Evolutionary conservation across 2,329 filamentous ascomycete species (phyloP).

Genomic region (Cytospora leucostoma): DNA sequence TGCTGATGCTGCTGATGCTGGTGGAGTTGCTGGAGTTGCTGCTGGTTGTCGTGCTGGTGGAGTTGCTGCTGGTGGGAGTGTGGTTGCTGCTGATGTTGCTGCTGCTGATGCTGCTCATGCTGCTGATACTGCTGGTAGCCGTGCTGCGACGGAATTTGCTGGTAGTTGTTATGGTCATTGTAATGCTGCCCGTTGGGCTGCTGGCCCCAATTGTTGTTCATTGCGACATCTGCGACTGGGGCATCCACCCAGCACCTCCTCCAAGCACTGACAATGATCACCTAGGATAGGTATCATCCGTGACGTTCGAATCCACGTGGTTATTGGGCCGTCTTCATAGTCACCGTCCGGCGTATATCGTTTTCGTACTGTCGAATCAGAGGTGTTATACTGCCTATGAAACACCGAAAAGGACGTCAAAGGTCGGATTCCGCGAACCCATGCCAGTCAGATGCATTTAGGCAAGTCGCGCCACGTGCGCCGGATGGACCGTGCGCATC

Average conservation of each 20-base stretch:
- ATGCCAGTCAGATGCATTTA: slow-evolving; percentile 11
- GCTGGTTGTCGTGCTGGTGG: slow-evolving; percentile 30
- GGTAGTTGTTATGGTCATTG: slow-evolving; percentile 24
- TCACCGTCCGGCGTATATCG: slow-evolving; percentile 7
- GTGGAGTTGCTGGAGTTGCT: slow-evolving; percentile 28
- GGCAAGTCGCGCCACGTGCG: slow-evolving; percentile 19
- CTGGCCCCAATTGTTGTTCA: slow-evolving; percentile 29
- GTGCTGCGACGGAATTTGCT: slow-evolving; percentile 22
- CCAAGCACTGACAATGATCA: slow-evolving; percentile 4
- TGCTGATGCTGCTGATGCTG: slow-evolving; percentile 31
- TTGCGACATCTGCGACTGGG: slow-evolving; percentile 23
- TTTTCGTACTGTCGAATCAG: background rate
- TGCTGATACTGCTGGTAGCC: slow-evolving; percentile 30
- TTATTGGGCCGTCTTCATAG: slow-evolving; percentile 3
- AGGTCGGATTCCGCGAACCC: slow-evolving; percentile 7
- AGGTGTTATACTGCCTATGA: background rate
- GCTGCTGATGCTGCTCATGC: slow-evolving; percentile 29
- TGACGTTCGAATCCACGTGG: background rate
- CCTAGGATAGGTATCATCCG: slow-evolving; percentile 4
- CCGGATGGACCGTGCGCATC: slow-evolving; percentile 11
- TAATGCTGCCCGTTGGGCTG: slow-evolving; percentile 27
- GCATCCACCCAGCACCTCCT: slow-evolving; percentile 1
- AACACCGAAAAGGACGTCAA: slow-evolving; percentile 9
- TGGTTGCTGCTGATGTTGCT: slow-evolving; percentile 23
- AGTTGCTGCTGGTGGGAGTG: slow-evolving; percentile 33